Percentiles rank a stretch among this genome's conserved stretches.
Evolutionary conservation across 768 basidiomycete genomes (phyloP).

Genomic region (Collybia sp.): DNA sequence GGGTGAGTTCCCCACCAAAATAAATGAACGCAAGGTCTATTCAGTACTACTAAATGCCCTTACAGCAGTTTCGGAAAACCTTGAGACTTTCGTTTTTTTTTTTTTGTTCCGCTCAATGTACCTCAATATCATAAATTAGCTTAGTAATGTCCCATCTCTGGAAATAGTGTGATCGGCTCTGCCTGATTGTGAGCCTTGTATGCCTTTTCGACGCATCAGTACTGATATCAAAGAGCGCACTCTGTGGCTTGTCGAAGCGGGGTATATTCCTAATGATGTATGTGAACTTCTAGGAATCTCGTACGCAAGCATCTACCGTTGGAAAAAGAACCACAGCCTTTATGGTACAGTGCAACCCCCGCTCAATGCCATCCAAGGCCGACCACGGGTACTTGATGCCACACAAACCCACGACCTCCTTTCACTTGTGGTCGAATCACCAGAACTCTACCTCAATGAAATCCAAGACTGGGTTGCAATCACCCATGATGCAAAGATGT

Average conservation of each 20-base stretch:
- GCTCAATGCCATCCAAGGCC: constrained; percentile 3
- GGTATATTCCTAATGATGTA: constrained; percentile 10
- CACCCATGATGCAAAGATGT: constrained; percentile 10
- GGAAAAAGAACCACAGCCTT: background rate
- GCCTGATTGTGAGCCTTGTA: too few relatives aligned
- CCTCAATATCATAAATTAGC: too few relatives aligned
- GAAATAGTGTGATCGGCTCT: too few relatives aligned
- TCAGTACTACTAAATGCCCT: too few relatives aligned
- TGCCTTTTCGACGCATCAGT: constrained; percentile 10
- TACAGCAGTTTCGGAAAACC: too few relatives aligned
- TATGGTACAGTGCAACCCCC: constrained; percentile 7
- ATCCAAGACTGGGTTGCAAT: constrained; percentile 15
- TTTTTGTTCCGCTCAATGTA: too few relatives aligned
- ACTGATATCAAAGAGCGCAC: constrained; percentile 9
- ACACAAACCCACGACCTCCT: background rate
- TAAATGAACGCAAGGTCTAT: too few relatives aligned
- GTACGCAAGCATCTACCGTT: constrained; percentile 3
- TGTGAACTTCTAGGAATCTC: constrained; percentile 10
- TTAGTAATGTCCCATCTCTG: too few relatives aligned
- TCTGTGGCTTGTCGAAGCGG: constrained; percentile 10
- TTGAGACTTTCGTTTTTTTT: too few relatives aligned
- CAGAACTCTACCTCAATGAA: constrained; percentile 16
- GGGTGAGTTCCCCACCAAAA: too few relatives aligned
- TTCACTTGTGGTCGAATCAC: constrained; percentile 6
- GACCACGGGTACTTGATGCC: constrained; percentile 8